Evolutionary conservation across 192 early-diverging fungal species (phyloP).

Genomic region (Phycomyces blakesleeanus): DNA sequence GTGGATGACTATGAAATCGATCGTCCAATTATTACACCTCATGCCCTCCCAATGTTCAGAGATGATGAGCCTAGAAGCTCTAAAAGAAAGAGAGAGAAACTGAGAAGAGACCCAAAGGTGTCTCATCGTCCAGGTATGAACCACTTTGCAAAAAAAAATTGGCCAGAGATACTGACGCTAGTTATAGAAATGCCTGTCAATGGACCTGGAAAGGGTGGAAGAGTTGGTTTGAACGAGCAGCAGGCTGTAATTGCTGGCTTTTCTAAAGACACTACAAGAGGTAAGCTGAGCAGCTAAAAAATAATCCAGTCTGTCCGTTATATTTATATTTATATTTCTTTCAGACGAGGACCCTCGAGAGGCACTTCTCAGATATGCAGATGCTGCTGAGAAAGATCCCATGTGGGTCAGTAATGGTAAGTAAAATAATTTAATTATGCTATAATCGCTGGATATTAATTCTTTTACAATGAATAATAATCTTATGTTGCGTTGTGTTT

Average conservation of each 20-base stretch:
- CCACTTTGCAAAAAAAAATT: no score
- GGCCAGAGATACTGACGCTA: no score
- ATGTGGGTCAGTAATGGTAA: constrained; percentile 69
- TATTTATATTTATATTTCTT: background rate
- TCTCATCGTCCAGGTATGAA: constrained; percentile 65
- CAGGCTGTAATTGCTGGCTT: constrained; percentile 84
- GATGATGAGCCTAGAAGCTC: constrained; percentile 59
- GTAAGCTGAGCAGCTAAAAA: no score
- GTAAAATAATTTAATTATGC: background rate
- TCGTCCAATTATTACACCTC: constrained; percentile 81
- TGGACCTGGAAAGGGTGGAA: constrained; percentile 83
- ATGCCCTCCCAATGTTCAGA: constrained; percentile 84
- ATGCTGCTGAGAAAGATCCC: constrained; percentile 74
- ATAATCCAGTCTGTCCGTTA: no score
- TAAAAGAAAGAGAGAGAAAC: constrained; percentile 74
- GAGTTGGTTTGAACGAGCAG: constrained; percentile 76
- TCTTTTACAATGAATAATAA: no score
- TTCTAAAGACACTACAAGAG: constrained; percentile 62
- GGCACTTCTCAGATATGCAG: constrained; percentile 85
- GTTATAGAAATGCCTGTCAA: constrained; percentile 59
- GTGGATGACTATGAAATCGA: constrained; percentile 60
- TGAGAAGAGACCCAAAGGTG: constrained; percentile 65
- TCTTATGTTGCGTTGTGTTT: no score
- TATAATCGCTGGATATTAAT: background rate
- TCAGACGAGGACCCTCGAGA: constrained; percentile 90